Evolutionary conservation across 1,284 basidiomycete genomes (phyloP).

Genomic region (Volvariella surrecta): DNA sequence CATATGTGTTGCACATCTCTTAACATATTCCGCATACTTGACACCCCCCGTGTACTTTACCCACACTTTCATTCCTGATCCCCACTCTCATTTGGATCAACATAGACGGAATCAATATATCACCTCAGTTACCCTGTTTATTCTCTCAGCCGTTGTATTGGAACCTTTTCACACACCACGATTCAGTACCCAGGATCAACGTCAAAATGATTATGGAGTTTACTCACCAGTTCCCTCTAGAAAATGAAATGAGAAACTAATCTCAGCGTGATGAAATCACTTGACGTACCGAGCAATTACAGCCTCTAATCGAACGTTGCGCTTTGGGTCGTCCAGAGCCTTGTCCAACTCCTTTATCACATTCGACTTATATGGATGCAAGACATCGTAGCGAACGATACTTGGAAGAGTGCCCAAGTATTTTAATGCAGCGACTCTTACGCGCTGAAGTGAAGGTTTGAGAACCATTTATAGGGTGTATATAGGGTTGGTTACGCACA

Average conservation of each 20-base stretch:
- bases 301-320: conserved; percentile 75
- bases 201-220: no score
- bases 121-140: conserved; percentile 5
- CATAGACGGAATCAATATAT: conserved; percentile 5
- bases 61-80: background rate
- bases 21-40: conserved; percentile 13
- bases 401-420: conserved; percentile 69
- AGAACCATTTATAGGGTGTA: no score
- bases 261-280: background rate
- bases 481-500: conserved; percentile 27
- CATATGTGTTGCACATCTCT: conserved; percentile 3
- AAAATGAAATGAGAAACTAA: conserved; percentile 3
- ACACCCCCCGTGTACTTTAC: conserved; percentile 15
- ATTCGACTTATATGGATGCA: conserved; percentile 64
- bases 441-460: conserved; percentile 45
- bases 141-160: conserved; percentile 46
- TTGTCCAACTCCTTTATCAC: conserved; percentile 72
- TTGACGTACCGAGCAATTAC: conserved; percentile 67
- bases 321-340: conserved; percentile 79
- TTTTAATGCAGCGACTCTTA: conserved; percentile 69
- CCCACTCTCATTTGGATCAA: conserved; percentile 1
- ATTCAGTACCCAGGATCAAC: no score
- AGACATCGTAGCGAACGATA: conserved; percentile 68
- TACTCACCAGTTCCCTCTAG: conserved; percentile 45
- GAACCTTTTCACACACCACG: conserved; percentile 30